phyloP scores from a whole-genome alignment of 2,329 filamentous ascomycete species.

The Talaromyces sp. region DNA sequence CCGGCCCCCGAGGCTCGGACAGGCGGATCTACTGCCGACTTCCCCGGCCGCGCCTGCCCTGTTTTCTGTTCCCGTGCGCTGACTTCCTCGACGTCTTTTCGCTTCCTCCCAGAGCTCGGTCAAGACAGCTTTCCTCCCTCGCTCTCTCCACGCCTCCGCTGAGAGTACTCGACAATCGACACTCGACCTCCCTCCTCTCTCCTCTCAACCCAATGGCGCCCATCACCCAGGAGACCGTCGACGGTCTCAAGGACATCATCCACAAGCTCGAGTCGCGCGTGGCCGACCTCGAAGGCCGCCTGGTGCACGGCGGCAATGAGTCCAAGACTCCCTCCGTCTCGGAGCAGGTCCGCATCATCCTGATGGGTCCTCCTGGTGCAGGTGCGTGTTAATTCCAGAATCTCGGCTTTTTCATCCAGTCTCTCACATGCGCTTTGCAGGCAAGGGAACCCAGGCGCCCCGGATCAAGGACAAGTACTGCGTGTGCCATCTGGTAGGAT shows the following conservation, averaged over 20 bases:
- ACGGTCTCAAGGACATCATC: conserved; percentile 79
- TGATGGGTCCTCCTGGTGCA: conserved; percentile 95
- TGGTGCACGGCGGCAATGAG: conserved; percentile 50
- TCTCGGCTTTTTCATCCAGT: conserved; percentile 13
- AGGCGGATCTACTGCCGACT: background rate
- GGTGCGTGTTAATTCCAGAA: conserved; percentile 56
- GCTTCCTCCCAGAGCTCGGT: background rate
- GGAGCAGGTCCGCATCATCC: conserved; percentile 83
- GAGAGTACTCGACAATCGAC: background rate
- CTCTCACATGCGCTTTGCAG: conserved; percentile 42
- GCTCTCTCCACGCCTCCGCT: background rate
- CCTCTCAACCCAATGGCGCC: conserved; percentile 62
- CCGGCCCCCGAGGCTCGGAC: background rate
- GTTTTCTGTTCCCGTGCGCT: background rate
- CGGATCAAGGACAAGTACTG: conserved; percentile 98
- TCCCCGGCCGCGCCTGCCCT: background rate
- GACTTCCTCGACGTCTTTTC: background rate
- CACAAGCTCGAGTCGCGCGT: conserved; percentile 79
- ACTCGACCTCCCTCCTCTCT: background rate
- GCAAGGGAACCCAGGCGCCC: conserved; percentile 97
- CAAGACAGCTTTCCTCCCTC: background rate
- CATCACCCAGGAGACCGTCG: conserved; percentile 72
- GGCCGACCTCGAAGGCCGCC: conserved; percentile 71
- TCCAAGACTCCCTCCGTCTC: conserved; percentile 40
- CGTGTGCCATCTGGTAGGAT: conserved; percentile 92